phyloP scores from a whole-genome alignment of 495 filamentous ascomycete species.

The Hyaloscypha variabilis region DNA sequence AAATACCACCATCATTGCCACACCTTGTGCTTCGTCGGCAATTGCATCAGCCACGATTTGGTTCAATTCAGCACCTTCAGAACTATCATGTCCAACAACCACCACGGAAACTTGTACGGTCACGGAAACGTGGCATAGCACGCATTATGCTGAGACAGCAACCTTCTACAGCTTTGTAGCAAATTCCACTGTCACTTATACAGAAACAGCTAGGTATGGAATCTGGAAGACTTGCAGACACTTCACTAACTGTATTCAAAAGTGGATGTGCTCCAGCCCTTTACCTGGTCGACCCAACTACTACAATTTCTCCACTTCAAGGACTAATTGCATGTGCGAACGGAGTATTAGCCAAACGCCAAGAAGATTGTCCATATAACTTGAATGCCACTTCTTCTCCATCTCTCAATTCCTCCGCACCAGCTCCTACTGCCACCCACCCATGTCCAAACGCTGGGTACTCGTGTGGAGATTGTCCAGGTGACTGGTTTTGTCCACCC shows the following conservation, averaged over 20 bases:
- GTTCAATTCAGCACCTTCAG: not conserved
- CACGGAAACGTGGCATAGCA: constrained; percentile 31
- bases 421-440: constrained; percentile 22
- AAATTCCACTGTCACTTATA: constrained; percentile 24
- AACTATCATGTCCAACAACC: constrained; percentile 8
- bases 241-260: not conserved
- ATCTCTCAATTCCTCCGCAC: not conserved
- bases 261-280: constrained; percentile 13
- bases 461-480: constrained; percentile 42
- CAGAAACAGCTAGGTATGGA: constrained; percentile 26
- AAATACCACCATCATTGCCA: not conserved
- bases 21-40: not conserved
- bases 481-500: constrained; percentile 48
- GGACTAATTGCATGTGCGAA: constrained; percentile 18
- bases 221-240: not conserved
- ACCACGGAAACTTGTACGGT: constrained; percentile 20
- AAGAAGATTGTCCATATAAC: constrained; percentile 13
- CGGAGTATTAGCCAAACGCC: constrained; percentile 9
- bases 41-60: not conserved
- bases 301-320: not conserved
- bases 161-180: constrained; percentile 27
- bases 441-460: constrained; percentile 43
- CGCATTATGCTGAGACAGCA: constrained; percentile 24
- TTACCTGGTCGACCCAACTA: not conserved
- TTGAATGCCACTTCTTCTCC: not conserved